phyloP scores from a whole-genome alignment of 345 rosid genomes.

The Gynandropsis gynandra region DNA sequence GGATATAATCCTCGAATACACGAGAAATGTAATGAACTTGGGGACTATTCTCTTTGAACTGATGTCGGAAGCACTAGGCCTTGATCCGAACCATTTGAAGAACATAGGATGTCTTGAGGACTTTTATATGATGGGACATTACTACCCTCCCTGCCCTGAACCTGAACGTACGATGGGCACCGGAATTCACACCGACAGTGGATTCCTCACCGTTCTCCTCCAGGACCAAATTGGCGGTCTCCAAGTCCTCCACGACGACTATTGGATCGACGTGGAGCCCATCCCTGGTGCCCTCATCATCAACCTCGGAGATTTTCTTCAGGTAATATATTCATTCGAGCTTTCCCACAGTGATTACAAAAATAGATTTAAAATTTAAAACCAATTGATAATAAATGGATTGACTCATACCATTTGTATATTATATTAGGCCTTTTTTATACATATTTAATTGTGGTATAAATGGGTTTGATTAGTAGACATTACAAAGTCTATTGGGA shows the following conservation, averaged over 20 bases:
- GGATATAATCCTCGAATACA: constrained; percentile 30
- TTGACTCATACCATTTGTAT: too few relatives aligned
- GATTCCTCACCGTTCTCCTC: constrained; percentile 33
- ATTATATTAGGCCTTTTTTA: too few relatives aligned
- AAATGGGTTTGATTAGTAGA: too few relatives aligned
- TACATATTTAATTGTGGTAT: too few relatives aligned
- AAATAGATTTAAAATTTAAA: not conserved
- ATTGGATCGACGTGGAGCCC: constrained; percentile 37
- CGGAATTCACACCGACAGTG: constrained; percentile 26
- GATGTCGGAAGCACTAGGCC: constrained; percentile 40
- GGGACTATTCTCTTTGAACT: constrained; percentile 30
- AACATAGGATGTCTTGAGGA: constrained; percentile 25
- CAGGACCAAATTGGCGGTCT: constrained; percentile 50
- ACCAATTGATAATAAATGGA: too few relatives aligned
- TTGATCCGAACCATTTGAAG: constrained; percentile 26
- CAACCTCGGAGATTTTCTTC: constrained; percentile 35
- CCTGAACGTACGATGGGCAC: constrained; percentile 37
- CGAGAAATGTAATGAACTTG: constrained; percentile 27
- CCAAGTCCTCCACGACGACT: constrained; percentile 35
- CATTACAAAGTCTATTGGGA: too few relatives aligned
- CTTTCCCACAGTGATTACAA: too few relatives aligned
- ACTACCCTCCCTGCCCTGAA: constrained; percentile 43
- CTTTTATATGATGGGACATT: constrained; percentile 27
- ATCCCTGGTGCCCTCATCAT: constrained; percentile 25
- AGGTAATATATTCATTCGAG: constrained; percentile 10